Conservation (phyloP, 2,329 filamentous ascomycete species). For the Thermothelomyces thermophilus region DNA sequence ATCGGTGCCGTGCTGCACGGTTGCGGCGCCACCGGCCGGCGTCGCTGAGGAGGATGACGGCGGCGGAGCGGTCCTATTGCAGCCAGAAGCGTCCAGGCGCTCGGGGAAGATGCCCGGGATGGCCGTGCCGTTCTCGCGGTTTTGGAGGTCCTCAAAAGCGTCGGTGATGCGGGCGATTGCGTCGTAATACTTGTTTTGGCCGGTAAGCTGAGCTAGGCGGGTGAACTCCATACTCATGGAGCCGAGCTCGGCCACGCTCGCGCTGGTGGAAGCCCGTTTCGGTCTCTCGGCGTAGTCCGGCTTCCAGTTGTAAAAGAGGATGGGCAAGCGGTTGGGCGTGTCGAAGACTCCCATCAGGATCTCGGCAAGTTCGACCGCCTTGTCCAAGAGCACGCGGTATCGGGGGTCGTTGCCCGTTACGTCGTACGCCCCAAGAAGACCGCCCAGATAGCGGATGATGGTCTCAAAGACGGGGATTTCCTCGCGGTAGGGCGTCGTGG, state of each 20-base stretch:
- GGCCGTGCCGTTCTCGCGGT: constrained; percentile 47
- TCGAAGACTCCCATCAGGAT: constrained; percentile 79
- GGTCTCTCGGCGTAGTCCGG: constrained; percentile 57
- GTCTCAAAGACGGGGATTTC: constrained; percentile 91
- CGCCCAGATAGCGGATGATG: constrained; percentile 84
- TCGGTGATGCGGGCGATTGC: constrained; percentile 81
- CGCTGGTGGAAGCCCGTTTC: constrained; percentile 51
- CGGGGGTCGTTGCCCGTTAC: constrained; percentile 54
- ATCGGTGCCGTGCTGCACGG: constrained; percentile 30
- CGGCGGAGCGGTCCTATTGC: constrained; percentile 49
- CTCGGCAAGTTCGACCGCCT: constrained; percentile 73
- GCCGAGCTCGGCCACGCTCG: constrained; percentile 65
- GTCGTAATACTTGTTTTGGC: constrained; percentile 79
- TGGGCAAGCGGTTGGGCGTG: constrained; percentile 89
- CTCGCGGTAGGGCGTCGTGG: constrained; percentile 51
- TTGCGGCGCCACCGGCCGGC: constrained; percentile 29
- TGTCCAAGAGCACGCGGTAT: constrained; percentile 64
- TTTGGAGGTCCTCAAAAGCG: constrained; percentile 68
- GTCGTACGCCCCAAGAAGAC: constrained; percentile 79
- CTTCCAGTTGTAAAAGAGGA: constrained; percentile 73
- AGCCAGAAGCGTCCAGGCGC: constrained; percentile 70
- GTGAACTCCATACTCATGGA: constrained; percentile 86
- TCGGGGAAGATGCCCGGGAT: constrained; percentile 78
- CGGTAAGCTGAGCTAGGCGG: constrained; percentile 76
- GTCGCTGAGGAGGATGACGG: constrained; percentile 24